These are phyloP conservation scores for Albatrellus ellisii DNA, from an alignment of 768 basidiomycete species.

Conservation along the genomic window DNA sequence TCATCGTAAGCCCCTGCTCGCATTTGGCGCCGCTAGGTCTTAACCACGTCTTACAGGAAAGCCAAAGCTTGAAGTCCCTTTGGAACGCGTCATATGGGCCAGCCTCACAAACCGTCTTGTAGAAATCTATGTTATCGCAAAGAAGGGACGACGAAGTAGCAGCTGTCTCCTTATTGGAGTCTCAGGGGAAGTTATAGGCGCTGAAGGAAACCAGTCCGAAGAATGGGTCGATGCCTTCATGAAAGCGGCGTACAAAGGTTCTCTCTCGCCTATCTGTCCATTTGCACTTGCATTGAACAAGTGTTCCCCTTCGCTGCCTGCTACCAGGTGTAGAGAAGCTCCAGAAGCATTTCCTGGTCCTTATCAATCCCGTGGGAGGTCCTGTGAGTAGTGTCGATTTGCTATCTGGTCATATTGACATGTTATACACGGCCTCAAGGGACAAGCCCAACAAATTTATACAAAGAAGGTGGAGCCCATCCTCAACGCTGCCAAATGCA, in stretches of 20 bases:
- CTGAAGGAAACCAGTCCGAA: constrained; percentile 22
- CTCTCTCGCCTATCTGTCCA: constrained; percentile 7
- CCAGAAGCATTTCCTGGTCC: constrained; percentile 42
- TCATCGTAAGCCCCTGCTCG: constrained; percentile 9
- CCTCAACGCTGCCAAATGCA: constrained; percentile 51
- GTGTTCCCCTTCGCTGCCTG: constrained; percentile 4
- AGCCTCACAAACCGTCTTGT: constrained; percentile 25
- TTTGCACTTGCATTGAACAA: constrained; percentile 9
- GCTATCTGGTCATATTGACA: not conserved
- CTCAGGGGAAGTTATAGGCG: constrained; percentile 27
- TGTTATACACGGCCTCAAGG: constrained; percentile 26
- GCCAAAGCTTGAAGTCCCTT: constrained; percentile 20
- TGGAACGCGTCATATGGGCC: constrained; percentile 45
- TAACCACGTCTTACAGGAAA: not conserved
- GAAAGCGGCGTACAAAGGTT: constrained; percentile 51
- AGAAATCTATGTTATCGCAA: constrained; percentile 38
- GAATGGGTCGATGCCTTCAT: constrained; percentile 46
- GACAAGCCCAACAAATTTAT: constrained; percentile 44
- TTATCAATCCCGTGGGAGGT: constrained; percentile 79
- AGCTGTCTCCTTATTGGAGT: constrained; percentile 30
- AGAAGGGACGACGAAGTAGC: constrained; percentile 25
- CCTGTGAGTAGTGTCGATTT: constrained; percentile 30
- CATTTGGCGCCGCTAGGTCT: not conserved
- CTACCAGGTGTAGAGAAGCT: constrained; percentile 38
- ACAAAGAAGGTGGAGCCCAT: constrained; percentile 55